These are phyloP conservation scores for Boletales sp. DNA, from an alignment of 768 basidiomycete species.

Conservation along the genomic window DNA sequence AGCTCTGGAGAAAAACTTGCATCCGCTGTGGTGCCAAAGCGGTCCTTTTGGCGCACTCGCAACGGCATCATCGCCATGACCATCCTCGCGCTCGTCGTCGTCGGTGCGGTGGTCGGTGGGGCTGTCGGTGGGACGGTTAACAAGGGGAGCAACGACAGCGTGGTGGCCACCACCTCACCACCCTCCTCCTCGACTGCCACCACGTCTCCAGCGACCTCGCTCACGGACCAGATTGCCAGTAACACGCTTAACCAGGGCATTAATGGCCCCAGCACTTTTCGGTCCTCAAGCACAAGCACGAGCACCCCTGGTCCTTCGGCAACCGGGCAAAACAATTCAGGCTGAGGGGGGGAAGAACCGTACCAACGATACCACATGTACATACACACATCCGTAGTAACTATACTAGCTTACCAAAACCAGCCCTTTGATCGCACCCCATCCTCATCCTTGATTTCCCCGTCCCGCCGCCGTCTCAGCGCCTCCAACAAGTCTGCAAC, in stretches of 20 bases:
- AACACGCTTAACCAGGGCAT: too few relatives aligned
- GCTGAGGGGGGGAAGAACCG: neutral
- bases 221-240: too few relatives aligned
- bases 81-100: slow-evolving; percentile 37
- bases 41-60: slow-evolving; percentile 48
- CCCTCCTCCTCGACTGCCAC: too few relatives aligned
- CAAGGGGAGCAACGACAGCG: slow-evolving; percentile 15
- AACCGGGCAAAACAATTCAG: neutral
- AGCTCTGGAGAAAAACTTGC: slow-evolving; percentile 13
- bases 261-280: too few relatives aligned
- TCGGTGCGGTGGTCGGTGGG: slow-evolving; percentile 55
- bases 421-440: slow-evolving; percentile 51
- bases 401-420: slow-evolving; percentile 37
- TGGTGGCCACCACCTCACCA: neutral
- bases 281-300: too few relatives aligned
- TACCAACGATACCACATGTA: neutral
- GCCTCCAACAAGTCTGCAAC: slow-evolving; percentile 66
- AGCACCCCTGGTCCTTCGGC: neutral
- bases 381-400: neutral
- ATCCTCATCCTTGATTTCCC: slow-evolving; percentile 46
- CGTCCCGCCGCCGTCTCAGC: slow-evolving; percentile 63
- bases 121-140: slow-evolving; percentile 50
- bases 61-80: slow-evolving; percentile 40
- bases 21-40: neutral
- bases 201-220: too few relatives aligned